phyloP scores from a whole-genome alignment of 306 rosid species.

The Astragalus membranaceus region DNA sequence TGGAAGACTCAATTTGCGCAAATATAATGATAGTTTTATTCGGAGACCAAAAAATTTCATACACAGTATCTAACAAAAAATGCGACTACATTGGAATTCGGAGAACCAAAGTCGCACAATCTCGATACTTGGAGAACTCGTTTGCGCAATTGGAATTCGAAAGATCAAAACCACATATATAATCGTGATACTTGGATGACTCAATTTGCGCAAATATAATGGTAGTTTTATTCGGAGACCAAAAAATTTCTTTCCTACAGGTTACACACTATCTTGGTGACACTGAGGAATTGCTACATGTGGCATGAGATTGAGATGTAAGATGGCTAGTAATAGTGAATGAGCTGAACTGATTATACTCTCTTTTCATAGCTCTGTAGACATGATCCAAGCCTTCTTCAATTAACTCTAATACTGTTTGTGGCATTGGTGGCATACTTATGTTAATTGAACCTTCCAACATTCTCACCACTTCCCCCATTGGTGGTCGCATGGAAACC shows the following conservation, averaged over 20 bases:
- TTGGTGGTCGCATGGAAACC: conserved; percentile 68
- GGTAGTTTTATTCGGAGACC: neutral
- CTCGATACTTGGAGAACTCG: too few relatives aligned
- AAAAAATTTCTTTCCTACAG: neutral
- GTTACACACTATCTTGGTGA: conserved; percentile 67
- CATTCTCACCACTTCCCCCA: conserved; percentile 92
- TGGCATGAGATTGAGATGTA: conserved; percentile 73
- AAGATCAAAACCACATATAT: too few relatives aligned
- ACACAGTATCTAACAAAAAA: too few relatives aligned
- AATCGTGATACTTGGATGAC: too few relatives aligned
- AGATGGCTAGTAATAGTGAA: conserved; percentile 68
- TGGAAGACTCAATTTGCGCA: too few relatives aligned
- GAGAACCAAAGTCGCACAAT: too few relatives aligned
- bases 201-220: too few relatives aligned
- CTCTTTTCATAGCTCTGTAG: conserved; percentile 84
- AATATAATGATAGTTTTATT: too few relatives aligned
- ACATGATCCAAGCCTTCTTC: conserved; percentile 84
- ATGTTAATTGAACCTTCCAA: conserved; percentile 60
- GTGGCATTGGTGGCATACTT: conserved; percentile 90
- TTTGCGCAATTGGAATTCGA: too few relatives aligned
- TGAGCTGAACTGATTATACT: conserved; percentile 67
- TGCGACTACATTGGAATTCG: too few relatives aligned
- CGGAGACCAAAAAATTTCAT: neutral
- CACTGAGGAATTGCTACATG: conserved; percentile 80
- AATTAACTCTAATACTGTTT: conserved; percentile 67